Evolutionary conservation across 2,329 filamentous ascomycete genomes (phyloP).

Genomic region (Nothophaeocryptopus gaeumannii): DNA sequence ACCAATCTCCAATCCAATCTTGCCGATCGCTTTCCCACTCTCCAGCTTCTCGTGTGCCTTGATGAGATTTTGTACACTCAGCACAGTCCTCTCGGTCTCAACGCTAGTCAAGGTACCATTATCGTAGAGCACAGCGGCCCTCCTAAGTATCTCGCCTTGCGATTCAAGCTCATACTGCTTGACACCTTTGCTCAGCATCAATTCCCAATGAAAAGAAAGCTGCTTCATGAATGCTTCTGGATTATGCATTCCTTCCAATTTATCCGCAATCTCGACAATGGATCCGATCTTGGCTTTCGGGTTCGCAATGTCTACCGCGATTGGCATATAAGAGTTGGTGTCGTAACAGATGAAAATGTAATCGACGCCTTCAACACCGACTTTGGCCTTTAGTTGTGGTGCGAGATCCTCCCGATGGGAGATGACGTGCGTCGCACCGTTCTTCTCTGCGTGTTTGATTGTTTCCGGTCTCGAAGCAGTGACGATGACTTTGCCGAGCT

Average conservation of each 20-base stretch:
- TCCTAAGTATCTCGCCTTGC: slow-evolving; percentile 16
- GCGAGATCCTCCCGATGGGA: slow-evolving; percentile 43
- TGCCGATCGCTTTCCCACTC: slow-evolving; percentile 16
- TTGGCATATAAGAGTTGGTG: slow-evolving; percentile 14
- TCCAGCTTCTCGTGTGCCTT: slow-evolving; percentile 19
- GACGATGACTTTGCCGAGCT: slow-evolving; percentile 36
- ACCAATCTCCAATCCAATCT: slow-evolving; percentile 13
- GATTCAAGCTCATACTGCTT: slow-evolving; percentile 17
- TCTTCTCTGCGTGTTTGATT: slow-evolving; percentile 36
- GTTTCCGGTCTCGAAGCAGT: slow-evolving; percentile 45
- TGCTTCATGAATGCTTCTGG: slow-evolving; percentile 16
- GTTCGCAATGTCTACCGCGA: slow-evolving; percentile 13
- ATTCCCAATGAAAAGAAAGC: slow-evolving; percentile 14
- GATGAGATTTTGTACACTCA: slow-evolving; percentile 10
- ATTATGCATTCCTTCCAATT: slow-evolving; percentile 10
- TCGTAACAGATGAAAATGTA: slow-evolving; percentile 21
- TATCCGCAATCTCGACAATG: slow-evolving; percentile 17
- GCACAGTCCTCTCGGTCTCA: slow-evolving; percentile 10
- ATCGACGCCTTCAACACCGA: slow-evolving; percentile 14
- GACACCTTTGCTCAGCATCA: slow-evolving; percentile 17
- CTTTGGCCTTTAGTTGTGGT: slow-evolving; percentile 32
- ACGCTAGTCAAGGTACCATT: slow-evolving; percentile 4
- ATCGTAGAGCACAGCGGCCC: slow-evolving; percentile 10
- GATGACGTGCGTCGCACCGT: slow-evolving; percentile 45
- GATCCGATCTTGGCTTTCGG: slow-evolving; percentile 16